phyloP scores from a whole-genome alignment of 2,329 filamentous ascomycete species.

The Cercospora canescens region DNA sequence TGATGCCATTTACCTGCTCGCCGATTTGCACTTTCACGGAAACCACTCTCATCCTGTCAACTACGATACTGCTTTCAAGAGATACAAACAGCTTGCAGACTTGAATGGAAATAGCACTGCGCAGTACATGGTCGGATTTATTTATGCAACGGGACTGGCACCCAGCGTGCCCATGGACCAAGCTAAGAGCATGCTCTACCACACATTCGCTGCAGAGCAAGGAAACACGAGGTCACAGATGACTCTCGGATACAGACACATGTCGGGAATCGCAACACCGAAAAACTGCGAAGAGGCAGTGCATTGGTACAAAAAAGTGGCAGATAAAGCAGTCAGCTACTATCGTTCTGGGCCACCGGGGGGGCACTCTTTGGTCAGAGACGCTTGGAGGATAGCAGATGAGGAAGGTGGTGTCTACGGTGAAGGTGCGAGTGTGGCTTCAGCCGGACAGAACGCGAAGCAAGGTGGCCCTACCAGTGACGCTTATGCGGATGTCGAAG shows the following conservation, averaged over 20 bases:
- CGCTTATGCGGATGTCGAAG: slow-evolving; percentile 81
- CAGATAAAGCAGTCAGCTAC: slow-evolving; percentile 88
- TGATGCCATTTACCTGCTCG: slow-evolving; percentile 85
- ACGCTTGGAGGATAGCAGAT: slow-evolving; percentile 85
- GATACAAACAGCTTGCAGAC: slow-evolving; percentile 77
- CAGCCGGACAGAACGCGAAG: slow-evolving; percentile 79
- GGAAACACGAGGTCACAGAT: slow-evolving; percentile 87
- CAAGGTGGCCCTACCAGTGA: slow-evolving; percentile 73
- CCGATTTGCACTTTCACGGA: slow-evolving; percentile 95
- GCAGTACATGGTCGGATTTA: slow-evolving; percentile 92
- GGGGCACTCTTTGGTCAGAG: slow-evolving; percentile 72
- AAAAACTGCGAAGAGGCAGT: slow-evolving; percentile 83
- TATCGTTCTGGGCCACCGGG: slow-evolving; percentile 88
- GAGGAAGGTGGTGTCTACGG: slow-evolving; percentile 91
- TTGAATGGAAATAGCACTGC: slow-evolving; percentile 85
- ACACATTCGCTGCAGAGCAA: slow-evolving; percentile 85
- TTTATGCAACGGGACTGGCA: slow-evolving; percentile 91
- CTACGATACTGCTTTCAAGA: slow-evolving; percentile 73
- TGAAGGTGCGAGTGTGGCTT: slow-evolving; percentile 87
- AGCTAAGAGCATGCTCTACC: slow-evolving; percentile 87
- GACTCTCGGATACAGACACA: slow-evolving; percentile 85
- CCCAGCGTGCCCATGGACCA: slow-evolving; percentile 80
- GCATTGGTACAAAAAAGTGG: slow-evolving; percentile 88
- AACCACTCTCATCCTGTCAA: slow-evolving; percentile 87
- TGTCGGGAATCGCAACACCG: slow-evolving; percentile 79